A percentile compares a stretch with the other conserved stretches of the same genome.
These are phyloP conservation scores for Prosopis cineraria DNA, from an alignment of 306 rosid genomes.

Conservation along the genomic window DNA sequence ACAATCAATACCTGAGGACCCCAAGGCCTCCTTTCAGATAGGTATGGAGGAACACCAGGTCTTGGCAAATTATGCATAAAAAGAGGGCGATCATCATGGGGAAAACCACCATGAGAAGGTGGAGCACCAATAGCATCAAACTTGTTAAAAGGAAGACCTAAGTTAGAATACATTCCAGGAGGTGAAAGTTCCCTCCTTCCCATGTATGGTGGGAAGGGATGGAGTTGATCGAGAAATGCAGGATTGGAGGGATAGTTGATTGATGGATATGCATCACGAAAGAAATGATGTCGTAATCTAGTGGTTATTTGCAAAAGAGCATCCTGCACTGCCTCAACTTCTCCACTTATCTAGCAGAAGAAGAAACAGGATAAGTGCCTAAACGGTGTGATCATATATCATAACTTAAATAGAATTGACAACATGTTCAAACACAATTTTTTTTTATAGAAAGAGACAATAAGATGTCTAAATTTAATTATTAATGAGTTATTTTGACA, in stretches of 20 bases:
- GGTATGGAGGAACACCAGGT: conserved; percentile 58
- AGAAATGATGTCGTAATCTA: conserved; percentile 79
- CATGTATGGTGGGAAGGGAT: conserved; percentile 69
- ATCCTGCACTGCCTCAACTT: conserved; percentile 84
- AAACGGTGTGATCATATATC: conserved; percentile 1
- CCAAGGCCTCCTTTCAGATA: conserved; percentile 88
- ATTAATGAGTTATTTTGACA: conserved; percentile 15
- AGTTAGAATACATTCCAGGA: conserved; percentile 74
- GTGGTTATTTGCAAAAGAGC: conserved; percentile 87
- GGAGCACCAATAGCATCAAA: conserved; percentile 53
- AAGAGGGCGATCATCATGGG: conserved; percentile 70
- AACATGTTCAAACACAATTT: not conserved
- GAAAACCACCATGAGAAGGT: conserved; percentile 63
- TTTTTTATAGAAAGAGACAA: not conserved
- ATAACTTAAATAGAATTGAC: conserved; percentile 12
- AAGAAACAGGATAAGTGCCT: conserved; percentile 28
- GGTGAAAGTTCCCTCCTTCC: conserved; percentile 90
- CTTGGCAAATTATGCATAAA: conserved; percentile 63
- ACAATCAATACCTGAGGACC: conserved; percentile 70
- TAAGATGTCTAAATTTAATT: conserved; percentile 22
- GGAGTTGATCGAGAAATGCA: conserved; percentile 64
- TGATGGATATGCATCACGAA: conserved; percentile 76
- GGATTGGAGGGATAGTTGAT: conserved; percentile 71
- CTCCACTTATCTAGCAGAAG: conserved; percentile 79
- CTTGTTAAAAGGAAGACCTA: conserved; percentile 71